Evolutionary conservation across 164 flowering plant genomes (phyloP).

Genomic region (Vitis vinifera): ASM3070453v1 NC_081808.1:19856001-19856500

Average conservation of each 20-base stretch:
- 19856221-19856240: slow-evolving; percentile 95
- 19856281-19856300: neutral
- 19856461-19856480: slow-evolving; percentile 24
- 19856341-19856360: slow-evolving; percentile 80
- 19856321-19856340: slow-evolving; percentile 31
- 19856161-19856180: slow-evolving; percentile 84
- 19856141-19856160: slow-evolving; percentile 72
- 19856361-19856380: slow-evolving; percentile 73
- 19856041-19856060: too few species aligned
- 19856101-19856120: slow-evolving; percentile 74
- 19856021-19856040: too few species aligned
- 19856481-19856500: slow-evolving; percentile 10
- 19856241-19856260: slow-evolving; percentile 74
- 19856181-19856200: slow-evolving; percentile 84
- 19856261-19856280: slow-evolving; percentile 1
- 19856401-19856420: slow-evolving; percentile 65
- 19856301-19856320: slow-evolving; percentile 1
- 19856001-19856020: too few species aligned
- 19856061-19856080: too few species aligned
- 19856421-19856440: slow-evolving; percentile 52
- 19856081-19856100: neutral
- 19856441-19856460: slow-evolving; percentile 44
- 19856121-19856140: slow-evolving; percentile 84
- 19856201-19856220: slow-evolving; percentile 72
- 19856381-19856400: slow-evolving; percentile 96